Conservation (phyloP, 805 yeast species). For the Candida mattraensis region DNA sequence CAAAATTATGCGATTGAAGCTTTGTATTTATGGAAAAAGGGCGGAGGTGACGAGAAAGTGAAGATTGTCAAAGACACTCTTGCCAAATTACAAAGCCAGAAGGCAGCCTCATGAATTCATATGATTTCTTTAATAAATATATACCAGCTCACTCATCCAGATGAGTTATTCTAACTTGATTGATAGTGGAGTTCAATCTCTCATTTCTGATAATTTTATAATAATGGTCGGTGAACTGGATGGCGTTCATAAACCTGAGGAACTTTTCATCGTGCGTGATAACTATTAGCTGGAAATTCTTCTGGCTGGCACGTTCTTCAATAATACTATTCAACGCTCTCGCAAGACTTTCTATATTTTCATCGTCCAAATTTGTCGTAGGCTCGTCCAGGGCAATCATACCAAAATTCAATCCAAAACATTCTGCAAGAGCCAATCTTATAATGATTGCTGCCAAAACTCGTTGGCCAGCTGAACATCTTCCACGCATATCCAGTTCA, state of each 20-base stretch:
- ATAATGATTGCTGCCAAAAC: slow-evolving; percentile 91
- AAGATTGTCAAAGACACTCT: slow-evolving; percentile 14
- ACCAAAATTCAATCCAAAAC: slow-evolving; percentile 94
- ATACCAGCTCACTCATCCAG: slow-evolving; percentile 20
- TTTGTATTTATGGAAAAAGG: slow-evolving; percentile 80
- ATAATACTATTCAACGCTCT: slow-evolving; percentile 74
- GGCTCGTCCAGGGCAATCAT: slow-evolving; percentile 97
- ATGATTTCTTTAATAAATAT: no score
- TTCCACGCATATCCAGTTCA: slow-evolving; percentile 95
- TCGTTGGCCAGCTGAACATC: slow-evolving; percentile 98
- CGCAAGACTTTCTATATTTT: slow-evolving; percentile 86
- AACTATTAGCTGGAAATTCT: slow-evolving; percentile 89
- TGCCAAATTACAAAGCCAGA: slow-evolving; percentile 1
- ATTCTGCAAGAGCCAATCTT: slow-evolving; percentile 88
- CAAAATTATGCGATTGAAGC: slow-evolving; percentile 86
- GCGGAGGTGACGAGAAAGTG: slow-evolving; percentile 41
- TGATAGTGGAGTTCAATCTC: slow-evolving; percentile 75
- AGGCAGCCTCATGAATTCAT: slow-evolving; percentile 3
- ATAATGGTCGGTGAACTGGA: slow-evolving; percentile 82
- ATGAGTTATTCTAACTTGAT: slow-evolving; percentile 29
- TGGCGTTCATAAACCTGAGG: slow-evolving; percentile 79
- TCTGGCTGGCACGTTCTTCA: slow-evolving; percentile 69
- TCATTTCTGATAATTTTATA: slow-evolving; percentile 80
- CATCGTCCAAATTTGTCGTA: slow-evolving; percentile 90
- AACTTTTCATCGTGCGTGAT: slow-evolving; percentile 97